Evolutionary conservation across 2,329 filamentous ascomycete genomes (phyloP), one percentile per base, ranked within the genome.

Genomic region (Aspergillus cejpii): DNA sequence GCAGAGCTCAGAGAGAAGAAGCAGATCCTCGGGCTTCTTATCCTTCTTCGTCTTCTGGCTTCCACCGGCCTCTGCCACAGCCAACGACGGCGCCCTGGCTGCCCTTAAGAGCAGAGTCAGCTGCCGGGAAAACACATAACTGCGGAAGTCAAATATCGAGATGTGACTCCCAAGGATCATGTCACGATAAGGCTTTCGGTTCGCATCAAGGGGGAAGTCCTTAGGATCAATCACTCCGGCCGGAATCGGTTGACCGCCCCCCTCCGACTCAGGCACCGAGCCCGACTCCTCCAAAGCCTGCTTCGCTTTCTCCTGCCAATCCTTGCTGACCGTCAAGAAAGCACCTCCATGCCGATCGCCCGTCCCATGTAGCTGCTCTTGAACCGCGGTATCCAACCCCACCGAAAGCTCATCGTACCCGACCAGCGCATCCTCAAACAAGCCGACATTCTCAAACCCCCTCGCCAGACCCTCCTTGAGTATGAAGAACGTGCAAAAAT

Each of bases 401-500:
- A 91, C 81, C 33, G 86, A 86, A 7, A 98, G 79, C 69, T 98
- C 91, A 64, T 97, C 92, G 57, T 98, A 98, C 11, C 89, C 88
- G 3, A 92, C 86, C 29, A 98, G 71, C 2, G 92, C 91, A 74
- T 98, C 92, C 61, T 98, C 92, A 6, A 96, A 87, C 7, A 98
- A 74, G 0, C 94, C 94, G 2, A 97, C 90, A 61, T 87, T 97
- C 65, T 98, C 94, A 55, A 98, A 95, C 0, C 91, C 94, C 54
- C 87, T 79, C 1, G 92, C 91, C 27, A 98, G 72, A 0, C 92
- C 92, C 65, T 98, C 92, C 61, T 98, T 98, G 6, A 98, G 75
- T 12, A 98, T 90, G 64, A 98, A 98, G 64, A 98, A 98, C 0
- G 92, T 98, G 67, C 92, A 97, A 63, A 98, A 98, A 61, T 98